Base-by-base conservation (phyloP, 139 green algal genomes). In the Ostreobium quekettii region DNA sequence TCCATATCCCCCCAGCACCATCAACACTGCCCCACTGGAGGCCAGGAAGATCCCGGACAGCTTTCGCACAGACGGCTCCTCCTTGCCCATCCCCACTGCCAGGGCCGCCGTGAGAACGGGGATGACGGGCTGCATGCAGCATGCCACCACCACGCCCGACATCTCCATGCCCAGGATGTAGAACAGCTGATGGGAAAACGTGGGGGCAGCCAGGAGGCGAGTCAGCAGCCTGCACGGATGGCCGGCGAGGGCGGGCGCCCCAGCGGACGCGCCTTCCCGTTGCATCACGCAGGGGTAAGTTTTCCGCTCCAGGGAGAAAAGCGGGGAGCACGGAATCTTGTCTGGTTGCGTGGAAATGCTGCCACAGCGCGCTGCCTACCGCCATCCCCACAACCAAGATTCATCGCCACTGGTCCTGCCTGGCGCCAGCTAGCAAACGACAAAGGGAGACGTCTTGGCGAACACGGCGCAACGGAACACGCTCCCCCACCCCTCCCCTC, bases 71-170 rank as follows among this genome's bases (percentile, higher is more conserved):
- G 68, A 74, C 6, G 68, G 35, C 24, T 59, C 7, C 48, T 74
- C 68, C 31, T 48, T 65, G 19, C 57, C 57, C 7, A 65, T 33
- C 19, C 62, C 26, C 47, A 90, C 73, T 5, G 80, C 79, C 35
- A 90, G n/a, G 56, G 80, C 57, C 29, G 75, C 75, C 3, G 83
- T 84, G 58, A 87, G 80, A 32, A 91, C 83, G 0, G 85, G 85
- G 48, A 89, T 85, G 36, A 76, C 77, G 30, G 85, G 85, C 75
- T 91, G 85, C 76, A 91, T 88, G 78, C 83, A 89, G 1, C 80
- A 82, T 3, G 85, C 85, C 19, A 89, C 71, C 26, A 86, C 63
- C 31, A 89, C 85, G 11, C 85, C 85, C 2, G 79, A 84, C 36
- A 88, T 48, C 24, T 86, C 76, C 29, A 91, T 83, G 22, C 85